These are phyloP conservation scores for Apostasia shenzhenica DNA, from an alignment of 106 monocot genomes.

Conservation along the genomic window DNA sequence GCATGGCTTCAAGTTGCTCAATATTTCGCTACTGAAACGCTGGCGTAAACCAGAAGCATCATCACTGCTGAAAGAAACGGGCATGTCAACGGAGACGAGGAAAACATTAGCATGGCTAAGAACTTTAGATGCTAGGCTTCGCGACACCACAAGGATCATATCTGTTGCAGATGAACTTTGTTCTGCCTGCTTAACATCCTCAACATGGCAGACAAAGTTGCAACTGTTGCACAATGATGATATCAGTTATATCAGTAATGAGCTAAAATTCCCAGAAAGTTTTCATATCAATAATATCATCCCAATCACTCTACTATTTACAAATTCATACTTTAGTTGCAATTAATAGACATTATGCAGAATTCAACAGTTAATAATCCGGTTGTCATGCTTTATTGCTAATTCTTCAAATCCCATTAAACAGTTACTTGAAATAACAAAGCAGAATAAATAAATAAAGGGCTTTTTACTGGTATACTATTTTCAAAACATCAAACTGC, in stretches of 20 bases:
- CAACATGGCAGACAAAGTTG: slow-evolving; percentile 53
- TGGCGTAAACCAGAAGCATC: slow-evolving; percentile 66
- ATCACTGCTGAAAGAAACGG: slow-evolving; percentile 51
- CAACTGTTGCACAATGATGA: slow-evolving; percentile 37
- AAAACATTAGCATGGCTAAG: slow-evolving; percentile 64
- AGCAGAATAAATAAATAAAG: too few species aligned
- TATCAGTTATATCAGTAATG: background rate
- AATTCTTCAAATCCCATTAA: too few species aligned
- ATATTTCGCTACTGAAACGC: slow-evolving; percentile 68
- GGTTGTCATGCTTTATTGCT: too few species aligned
- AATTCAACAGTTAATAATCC: too few species aligned
- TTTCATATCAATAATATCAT: too few species aligned
- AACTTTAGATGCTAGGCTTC: slow-evolving; percentile 62
- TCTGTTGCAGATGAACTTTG: slow-evolving; percentile 28
- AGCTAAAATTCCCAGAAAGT: too few species aligned
- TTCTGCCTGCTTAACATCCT: slow-evolving; percentile 18
- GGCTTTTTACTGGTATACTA: too few species aligned
- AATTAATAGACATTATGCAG: background rate
- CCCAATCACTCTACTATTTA: too few species aligned
- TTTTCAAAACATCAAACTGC: too few species aligned
- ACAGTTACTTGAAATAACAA: too few species aligned
- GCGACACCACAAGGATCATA: slow-evolving; percentile 46
- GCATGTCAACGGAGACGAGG: slow-evolving; percentile 78
- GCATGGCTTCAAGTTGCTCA: slow-evolving; percentile 74
- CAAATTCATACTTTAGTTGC: background rate